These are phyloP conservation scores for Xeromyces bisporus DNA, from an alignment of 495 filamentous ascomycete genomes.

Conservation along the genomic window DNA sequence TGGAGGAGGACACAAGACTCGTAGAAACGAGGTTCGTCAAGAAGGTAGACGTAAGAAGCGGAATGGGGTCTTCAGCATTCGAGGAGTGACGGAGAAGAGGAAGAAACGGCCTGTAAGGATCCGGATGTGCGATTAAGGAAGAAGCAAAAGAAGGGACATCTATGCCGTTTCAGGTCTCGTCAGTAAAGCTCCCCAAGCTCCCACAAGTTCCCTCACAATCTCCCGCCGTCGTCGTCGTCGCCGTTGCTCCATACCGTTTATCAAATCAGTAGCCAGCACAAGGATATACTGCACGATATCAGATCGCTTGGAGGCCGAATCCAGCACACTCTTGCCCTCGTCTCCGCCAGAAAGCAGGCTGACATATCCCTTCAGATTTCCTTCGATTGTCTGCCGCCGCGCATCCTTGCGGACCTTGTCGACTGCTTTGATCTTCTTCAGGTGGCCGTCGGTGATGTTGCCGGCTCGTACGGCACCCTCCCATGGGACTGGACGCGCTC, in stretches of 20 bases:
- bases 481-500: constrained; percentile 88
- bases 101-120: constrained; percentile 73
- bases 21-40: constrained; percentile 65
- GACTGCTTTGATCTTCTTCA: constrained; percentile 92
- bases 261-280: constrained; percentile 72
- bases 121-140: constrained; percentile 52
- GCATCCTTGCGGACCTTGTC: constrained; percentile 90
- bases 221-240: too few species aligned
- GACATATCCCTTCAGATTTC: constrained; percentile 60
- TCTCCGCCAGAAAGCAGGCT: constrained; percentile 60
- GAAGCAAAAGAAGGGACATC: constrained; percentile 62
- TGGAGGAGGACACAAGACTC: constrained; percentile 40
- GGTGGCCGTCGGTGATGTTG: constrained; percentile 83
- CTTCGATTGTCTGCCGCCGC: constrained; percentile 62
- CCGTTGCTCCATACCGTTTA: constrained; percentile 43
- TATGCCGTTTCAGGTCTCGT: constrained; percentile 15
- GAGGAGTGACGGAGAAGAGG: constrained; percentile 68
- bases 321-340: constrained; percentile 58
- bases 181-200: background rate
- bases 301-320: constrained; percentile 56
- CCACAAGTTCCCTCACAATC: too few species aligned
- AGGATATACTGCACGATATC: constrained; percentile 93
- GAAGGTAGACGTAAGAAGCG: constrained; percentile 77
- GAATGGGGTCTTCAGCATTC: constrained; percentile 71
- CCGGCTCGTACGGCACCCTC: constrained; percentile 89